Evolutionary conservation across 1,139 yeast genomes (phyloP).

Genomic region (Taphrina sp.): DNA sequence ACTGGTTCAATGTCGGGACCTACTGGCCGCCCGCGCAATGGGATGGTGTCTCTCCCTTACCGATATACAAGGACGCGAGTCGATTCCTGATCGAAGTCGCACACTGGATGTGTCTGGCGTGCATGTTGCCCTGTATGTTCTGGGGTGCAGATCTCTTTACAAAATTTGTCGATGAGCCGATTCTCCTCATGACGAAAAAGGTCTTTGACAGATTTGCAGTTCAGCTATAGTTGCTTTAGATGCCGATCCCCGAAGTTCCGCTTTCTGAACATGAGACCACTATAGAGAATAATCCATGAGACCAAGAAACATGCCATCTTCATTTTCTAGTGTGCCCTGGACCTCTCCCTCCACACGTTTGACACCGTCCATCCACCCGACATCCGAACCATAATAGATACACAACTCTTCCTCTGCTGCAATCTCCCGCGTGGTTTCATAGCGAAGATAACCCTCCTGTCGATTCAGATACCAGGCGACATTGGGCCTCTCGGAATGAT

Average conservation of each 20-base stretch:
- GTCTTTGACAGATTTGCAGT: conserved; percentile 7
- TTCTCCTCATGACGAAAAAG: conserved; percentile 15
- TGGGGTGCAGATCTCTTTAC: conserved; percentile 25
- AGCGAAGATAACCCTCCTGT: background rate
- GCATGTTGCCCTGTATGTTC: conserved; percentile 17
- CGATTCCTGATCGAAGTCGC: conserved; percentile 13
- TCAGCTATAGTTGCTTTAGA: background rate
- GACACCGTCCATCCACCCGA: background rate
- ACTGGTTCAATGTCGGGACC: conserved; percentile 16
- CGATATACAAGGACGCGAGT: conserved; percentile 7
- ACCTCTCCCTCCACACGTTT: no score
- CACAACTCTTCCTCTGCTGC: background rate
- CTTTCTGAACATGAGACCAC: no score
- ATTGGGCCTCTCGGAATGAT: conserved; percentile 1
- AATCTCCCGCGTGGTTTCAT: background rate
- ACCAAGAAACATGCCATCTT: no score
- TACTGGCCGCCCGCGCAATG: conserved; percentile 12
- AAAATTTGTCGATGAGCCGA: conserved; percentile 16
- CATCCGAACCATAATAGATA: conserved; percentile 1
- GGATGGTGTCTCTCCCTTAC: conserved; percentile 8
- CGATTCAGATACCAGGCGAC: conserved; percentile 9
- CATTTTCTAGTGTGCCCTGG: no score
- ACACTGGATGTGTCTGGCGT: conserved; percentile 8
- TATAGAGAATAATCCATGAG: no score
- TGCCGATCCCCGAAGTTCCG: no score